Percentiles rank a stretch among this genome's conserved stretches.
Conservation (phyloP, 2,329 filamentous ascomycete species). For the Pestalotiopsis sp. region DNA sequence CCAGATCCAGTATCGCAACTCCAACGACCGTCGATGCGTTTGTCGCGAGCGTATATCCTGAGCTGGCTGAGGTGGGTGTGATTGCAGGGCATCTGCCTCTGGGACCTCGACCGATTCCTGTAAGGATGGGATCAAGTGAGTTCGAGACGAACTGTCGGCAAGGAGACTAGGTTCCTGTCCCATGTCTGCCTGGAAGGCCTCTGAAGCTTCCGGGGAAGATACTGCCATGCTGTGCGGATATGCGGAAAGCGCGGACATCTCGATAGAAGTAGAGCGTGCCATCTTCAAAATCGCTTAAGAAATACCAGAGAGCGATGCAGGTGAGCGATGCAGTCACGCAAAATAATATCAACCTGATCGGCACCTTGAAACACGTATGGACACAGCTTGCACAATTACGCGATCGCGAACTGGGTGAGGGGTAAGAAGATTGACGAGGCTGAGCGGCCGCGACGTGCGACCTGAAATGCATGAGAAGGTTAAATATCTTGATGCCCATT, state of each 20-base stretch:
- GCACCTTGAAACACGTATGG: too few relatives aligned
- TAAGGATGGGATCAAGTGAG: not conserved
- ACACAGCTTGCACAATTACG: too few relatives aligned
- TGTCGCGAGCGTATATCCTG: not conserved
- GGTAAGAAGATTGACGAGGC: too few relatives aligned
- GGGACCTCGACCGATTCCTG: not conserved
- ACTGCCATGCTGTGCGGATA: not conserved
- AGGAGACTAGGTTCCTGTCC: not conserved
- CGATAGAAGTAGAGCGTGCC: not conserved
- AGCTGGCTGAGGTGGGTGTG: not conserved
- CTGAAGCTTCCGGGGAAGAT: not conserved
- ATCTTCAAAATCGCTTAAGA: not conserved
- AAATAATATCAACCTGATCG: not conserved
- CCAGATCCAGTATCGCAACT: not conserved
- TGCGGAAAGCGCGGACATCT: not conserved
- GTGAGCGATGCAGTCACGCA: not conserved
- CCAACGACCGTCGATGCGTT: not conserved
- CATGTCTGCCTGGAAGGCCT: not conserved
- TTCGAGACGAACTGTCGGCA: not conserved
- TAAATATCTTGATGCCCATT: too few relatives aligned
- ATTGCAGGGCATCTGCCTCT: not conserved
- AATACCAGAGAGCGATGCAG: not conserved
- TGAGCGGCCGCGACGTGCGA: too few relatives aligned
- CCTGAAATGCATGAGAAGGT: too few relatives aligned
- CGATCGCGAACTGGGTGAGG: too few relatives aligned